Evolutionary conservation across 257 asterid genomes (phyloP).

Genomic region (Solanum phureja): DNA sequence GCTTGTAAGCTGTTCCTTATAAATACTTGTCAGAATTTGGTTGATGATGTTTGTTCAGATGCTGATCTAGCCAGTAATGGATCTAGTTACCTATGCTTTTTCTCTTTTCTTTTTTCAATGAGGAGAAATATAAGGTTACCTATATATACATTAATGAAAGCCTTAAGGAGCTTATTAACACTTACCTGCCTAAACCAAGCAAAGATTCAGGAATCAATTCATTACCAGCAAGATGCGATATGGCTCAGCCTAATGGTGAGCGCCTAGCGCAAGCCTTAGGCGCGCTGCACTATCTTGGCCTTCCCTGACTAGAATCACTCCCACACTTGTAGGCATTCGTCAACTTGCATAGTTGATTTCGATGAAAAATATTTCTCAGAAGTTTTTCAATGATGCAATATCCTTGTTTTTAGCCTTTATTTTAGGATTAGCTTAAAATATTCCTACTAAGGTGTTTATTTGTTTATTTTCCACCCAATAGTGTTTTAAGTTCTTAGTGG

Average conservation of each 20-base stretch:
- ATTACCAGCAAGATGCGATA: too few relatives aligned
- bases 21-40: too few relatives aligned
- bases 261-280: background rate
- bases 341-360: background rate
- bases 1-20: background rate
- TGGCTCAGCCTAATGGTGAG: background rate
- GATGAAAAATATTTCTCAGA: background rate
- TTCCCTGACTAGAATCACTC: background rate
- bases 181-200: background rate
- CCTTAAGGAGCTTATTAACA: background rate
- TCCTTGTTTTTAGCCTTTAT: background rate
- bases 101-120: background rate
- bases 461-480: background rate
- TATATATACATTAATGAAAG: background rate
- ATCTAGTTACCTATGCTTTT: background rate
- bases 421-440: background rate
- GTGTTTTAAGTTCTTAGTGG: background rate
- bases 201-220: background rate
- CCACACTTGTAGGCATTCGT: background rate
- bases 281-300: background rate
- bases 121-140: background rate
- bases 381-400: background rate
- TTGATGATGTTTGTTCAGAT: background rate
- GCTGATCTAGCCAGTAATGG: background rate
- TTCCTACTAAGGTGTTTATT: background rate